A percentile compares a stretch with the other conserved stretches of the same genome.
Conservation (phyloP, 169 alveolate genomes). For the Miamiensis avidus region DNA sequence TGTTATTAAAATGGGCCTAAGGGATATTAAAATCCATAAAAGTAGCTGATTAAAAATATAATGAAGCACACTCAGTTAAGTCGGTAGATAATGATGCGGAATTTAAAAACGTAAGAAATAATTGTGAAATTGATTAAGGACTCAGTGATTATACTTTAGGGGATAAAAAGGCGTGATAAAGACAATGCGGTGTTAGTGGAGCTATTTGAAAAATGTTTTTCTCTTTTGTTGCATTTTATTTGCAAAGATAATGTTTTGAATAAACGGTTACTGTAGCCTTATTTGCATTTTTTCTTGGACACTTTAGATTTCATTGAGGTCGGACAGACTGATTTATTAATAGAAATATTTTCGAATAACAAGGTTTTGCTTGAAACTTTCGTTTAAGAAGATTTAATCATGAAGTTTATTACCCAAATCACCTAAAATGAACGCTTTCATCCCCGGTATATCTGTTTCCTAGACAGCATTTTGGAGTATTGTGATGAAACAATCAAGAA, state of each 20-base stretch:
- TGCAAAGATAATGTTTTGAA: background rate
- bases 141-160: background rate
- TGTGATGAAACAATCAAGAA: background rate
- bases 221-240: background rate
- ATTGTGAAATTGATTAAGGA: background rate
- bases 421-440: background rate
- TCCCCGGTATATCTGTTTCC: background rate
- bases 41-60: no score
- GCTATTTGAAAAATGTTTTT: background rate
- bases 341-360: background rate
- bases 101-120: background rate
- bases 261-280: background rate
- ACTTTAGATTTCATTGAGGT: background rate
- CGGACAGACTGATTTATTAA: background rate
- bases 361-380: background rate
- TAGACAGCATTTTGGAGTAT: background rate
- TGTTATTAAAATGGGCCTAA: background rate
- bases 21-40: background rate
- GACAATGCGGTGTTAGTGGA: background rate
- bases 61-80: background rate
- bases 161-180: no score
- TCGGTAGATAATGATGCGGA: background rate
- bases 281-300: background rate
- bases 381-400: background rate
- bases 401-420: no score